Base-by-base conservation (phyloP, 2,329 filamentous ascomycete genomes). In the Blumeriella jaapii region DNA sequence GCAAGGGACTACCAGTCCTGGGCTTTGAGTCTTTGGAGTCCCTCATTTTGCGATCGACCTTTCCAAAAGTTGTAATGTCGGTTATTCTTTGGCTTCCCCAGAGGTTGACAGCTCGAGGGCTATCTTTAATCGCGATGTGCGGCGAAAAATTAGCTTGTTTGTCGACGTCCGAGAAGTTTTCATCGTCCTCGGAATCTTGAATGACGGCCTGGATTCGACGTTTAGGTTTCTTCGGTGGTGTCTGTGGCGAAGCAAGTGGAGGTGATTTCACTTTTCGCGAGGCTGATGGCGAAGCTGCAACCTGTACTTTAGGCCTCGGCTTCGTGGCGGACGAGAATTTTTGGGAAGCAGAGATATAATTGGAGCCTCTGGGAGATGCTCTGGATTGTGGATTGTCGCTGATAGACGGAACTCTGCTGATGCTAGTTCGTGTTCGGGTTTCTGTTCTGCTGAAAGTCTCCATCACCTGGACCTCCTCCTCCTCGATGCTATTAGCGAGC, bases 111-210 rank as follows among this genome's bases (percentile, higher is more conserved):
- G 38, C 31, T 10, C 31, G 26, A 15, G 48, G 41, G 19, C 23
- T 40, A 8, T 44, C 46, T 29, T 46, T 49, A n/a, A 40, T 23
- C 13, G 34, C 11, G 4, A 31, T n/a, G 5, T 22, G 31, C 22
- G 45, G 43, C 12, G 45, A 48, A 24, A 25, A 45, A 15, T 27
- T 46, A 3, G 36, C 36, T 19, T 17, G 35, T 17, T 31, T 37
- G 12, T 49, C 45, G 5, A 41, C 31, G 14, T 47, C 41, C 4
- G 44, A 48, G 4, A 48, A 15, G 4, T 39, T 27, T 5, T 51
- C 49, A 8, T 57, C 54, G 18, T 53, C 53, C 18, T 56, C 54
- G 6, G 54, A 55, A 40, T 57, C 53, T 32, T 48, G 37, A 24
- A 57, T 48, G 11, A 46, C 39, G 9, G 34, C 36, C 5, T 43